Base-by-base conservation (phyloP, 352 stramenopile genomes). In the Phytophthora syringae region DNA sequence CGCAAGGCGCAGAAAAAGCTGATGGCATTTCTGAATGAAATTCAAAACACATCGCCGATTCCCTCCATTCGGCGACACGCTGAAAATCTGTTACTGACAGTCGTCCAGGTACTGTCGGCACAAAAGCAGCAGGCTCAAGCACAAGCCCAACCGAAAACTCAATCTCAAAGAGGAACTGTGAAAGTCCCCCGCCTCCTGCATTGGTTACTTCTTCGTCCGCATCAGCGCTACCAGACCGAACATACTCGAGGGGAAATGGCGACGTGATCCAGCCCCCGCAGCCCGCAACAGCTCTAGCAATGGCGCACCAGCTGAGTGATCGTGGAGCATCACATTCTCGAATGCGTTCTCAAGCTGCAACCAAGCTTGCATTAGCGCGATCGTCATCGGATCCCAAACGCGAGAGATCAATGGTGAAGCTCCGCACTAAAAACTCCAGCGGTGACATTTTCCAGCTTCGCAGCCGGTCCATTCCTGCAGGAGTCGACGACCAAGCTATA, bases 301-400 rank as follows among this genome's bases (percentile, higher is more conserved):
- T 72, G 32, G 64, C 55, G 9, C 70, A 74, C 21, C 70, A 77
- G 11, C 22, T 73, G n/a, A 74, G 65, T 51, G 65, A 78, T 25
- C 58, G 67, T 42, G 59, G 74, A 61, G 56, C 63, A 13, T 74
- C 52, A 34, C 65, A 71, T 62, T 69, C 66, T 7, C 56, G 66
- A 15, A 76, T 76, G 59, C 66, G 84, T n/a, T 75, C 79, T 1
- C 70, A 82, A n/a, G 77, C 82, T 28, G 61, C 69, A 68, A 89
- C 74, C 59, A 91, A 91, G 52, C 72, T 93, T 22, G 84, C 85
- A 24, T 62, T 95, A 11, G 67, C 79, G 7, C 76, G 87, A n/a
- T 92, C 80, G 12, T 90, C 84, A 4, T 93, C 84, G 0, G 85
- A 94, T 30, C 83, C 84, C 5, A 93, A 92, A 52, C 83, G 81